A percentile compares a stretch with the other conserved stretches of the same genome.
phyloP scores from a whole-genome alignment of 345 rosid species.

The Hibiscus trionum region DNA sequence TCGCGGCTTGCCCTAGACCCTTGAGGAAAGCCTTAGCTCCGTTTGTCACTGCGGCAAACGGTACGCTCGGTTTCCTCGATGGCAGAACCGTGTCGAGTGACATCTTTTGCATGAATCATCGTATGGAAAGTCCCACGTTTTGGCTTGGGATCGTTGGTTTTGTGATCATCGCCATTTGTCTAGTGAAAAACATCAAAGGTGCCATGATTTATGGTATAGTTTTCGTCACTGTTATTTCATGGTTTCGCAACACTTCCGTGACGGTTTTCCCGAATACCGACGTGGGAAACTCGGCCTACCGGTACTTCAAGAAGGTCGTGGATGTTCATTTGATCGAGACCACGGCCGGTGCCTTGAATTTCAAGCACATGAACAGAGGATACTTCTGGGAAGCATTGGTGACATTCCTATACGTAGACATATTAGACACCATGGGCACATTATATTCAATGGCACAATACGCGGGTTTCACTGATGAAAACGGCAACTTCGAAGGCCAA shows the following conservation, averaged over 20 bases:
- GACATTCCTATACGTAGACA: slow-evolving; percentile 75
- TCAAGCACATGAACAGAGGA: slow-evolving; percentile 43
- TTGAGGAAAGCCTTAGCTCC: slow-evolving; percentile 57
- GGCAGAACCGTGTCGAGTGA: slow-evolving; percentile 65
- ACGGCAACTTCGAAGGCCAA: slow-evolving; percentile 66
- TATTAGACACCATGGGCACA: slow-evolving; percentile 74
- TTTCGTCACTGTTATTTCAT: slow-evolving; percentile 69
- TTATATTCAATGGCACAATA: slow-evolving; percentile 80
- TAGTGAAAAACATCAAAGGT: slow-evolving; percentile 63
- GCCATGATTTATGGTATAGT: slow-evolving; percentile 82
- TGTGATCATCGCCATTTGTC: slow-evolving; percentile 68
- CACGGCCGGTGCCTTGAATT: slow-evolving; percentile 77
- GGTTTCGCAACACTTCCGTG: slow-evolving; percentile 76
- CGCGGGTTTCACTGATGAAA: slow-evolving; percentile 58
- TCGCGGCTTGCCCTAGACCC: slow-evolving; percentile 68
- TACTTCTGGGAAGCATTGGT: slow-evolving; percentile 75
- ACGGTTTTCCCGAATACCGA: slow-evolving; percentile 60
- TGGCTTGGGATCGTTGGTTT: slow-evolving; percentile 29
- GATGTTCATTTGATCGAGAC: slow-evolving; percentile 53
- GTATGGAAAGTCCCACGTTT: too few species aligned
- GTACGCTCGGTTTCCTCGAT: slow-evolving; percentile 42
- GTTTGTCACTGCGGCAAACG: slow-evolving; percentile 47
- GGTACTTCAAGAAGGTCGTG: slow-evolving; percentile 67
- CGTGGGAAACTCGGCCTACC: slow-evolving; percentile 48
- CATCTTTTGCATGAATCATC: slow-evolving; percentile 19